Base-by-base conservation (phyloP, 1,284 basidiomycete species). In the Puccinia coronata region DNA sequence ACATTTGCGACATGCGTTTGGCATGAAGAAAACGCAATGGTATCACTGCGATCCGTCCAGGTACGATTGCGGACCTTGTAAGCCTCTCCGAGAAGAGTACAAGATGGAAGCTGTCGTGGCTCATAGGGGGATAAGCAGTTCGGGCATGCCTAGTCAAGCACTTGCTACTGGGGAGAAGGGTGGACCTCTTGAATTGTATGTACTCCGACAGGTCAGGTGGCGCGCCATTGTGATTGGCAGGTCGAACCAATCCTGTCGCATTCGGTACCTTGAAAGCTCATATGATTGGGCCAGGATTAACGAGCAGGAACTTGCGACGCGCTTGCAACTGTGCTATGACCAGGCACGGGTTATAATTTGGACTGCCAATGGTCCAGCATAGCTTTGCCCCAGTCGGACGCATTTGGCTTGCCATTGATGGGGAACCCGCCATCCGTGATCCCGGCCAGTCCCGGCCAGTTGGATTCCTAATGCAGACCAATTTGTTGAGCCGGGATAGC, bases 281-380 rank as follows among this genome's bases (percentile, higher is more conserved):
- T 16, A 18, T 20, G 9, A 28, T 36, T 63, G 59, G 31, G 31
- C 31, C 34, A 36, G 59, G 31, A 63, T 63, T 39, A 11, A 18
- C 14, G 59, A 63, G 59, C 34, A 36, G 59, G 59, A 0, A 63
- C 59, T 39, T 63, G 5, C 59, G 34, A 36, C 59, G 59, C 59
- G 59, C 23, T 36, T 36, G 59, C 16, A 20, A 39, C 39, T 23
- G 36, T 65, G 11, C 16, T 41, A 41, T 2, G 43, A 65, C 36
- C 61, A 65, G 61, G 61, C 39, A 65, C 61, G 31, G 25, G 4
- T 65, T n/a, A n/a, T n/a, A n/a, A 34, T 14, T 65, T 65, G 36
- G 61, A 65, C 61, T 41, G 39, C 12, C 39, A 43, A 65, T 41
- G 25, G n/a, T 61, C 8, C 28, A 57, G n/a, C 14, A 57, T 28